A percentile compares a stretch with the other conserved stretches of the same genome.
These are phyloP conservation scores for Kuraishia capsulata DNA, from an alignment of 805 yeast genomes.

Conservation along the genomic window DNA sequence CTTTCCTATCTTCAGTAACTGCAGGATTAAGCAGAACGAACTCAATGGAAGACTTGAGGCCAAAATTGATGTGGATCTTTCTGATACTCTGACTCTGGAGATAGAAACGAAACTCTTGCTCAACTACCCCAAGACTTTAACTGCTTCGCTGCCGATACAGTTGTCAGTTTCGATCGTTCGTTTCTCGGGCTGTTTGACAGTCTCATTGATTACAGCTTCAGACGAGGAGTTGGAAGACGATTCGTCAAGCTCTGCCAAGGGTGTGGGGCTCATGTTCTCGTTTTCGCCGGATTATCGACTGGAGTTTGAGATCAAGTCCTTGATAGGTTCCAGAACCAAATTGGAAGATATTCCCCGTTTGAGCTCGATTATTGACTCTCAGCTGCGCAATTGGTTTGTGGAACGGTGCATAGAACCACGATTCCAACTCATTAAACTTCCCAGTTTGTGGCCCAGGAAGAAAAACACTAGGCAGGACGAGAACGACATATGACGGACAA, in stretches of 20 bases:
- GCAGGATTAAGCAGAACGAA: constrained; percentile 62
- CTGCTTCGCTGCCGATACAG: constrained; percentile 82
- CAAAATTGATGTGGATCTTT: constrained; percentile 81
- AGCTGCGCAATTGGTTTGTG: constrained; percentile 79
- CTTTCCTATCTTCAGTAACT: constrained; percentile 90
- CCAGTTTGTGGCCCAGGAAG: constrained; percentile 79
- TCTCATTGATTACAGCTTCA: constrained; percentile 48
- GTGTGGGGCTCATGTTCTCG: constrained; percentile 77
- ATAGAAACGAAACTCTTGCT: constrained; percentile 71
- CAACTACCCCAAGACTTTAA: constrained; percentile 74
- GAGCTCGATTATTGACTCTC: constrained; percentile 73
- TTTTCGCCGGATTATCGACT: constrained; percentile 86
- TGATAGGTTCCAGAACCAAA: constrained; percentile 89
- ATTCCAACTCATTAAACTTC: constrained; percentile 76
- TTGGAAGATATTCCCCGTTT: constrained; percentile 90
- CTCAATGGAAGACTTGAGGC: constrained; percentile 61
- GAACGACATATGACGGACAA: constrained; percentile 1
- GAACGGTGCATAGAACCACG: constrained; percentile 93
- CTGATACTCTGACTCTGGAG: constrained; percentile 81
- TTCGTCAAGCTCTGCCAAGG: constrained; percentile 24
- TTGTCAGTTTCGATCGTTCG: constrained; percentile 82
- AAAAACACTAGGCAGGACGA: constrained; percentile 38
- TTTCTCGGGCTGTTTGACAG: constrained; percentile 83
- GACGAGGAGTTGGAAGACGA: constrained; percentile 19
- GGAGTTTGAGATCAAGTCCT: constrained; percentile 80